These are phyloP conservation scores for Cutaneotrichosporon mucoides DNA, from an alignment of 1,284 basidiomycete species.

Conservation along the genomic window DNA sequence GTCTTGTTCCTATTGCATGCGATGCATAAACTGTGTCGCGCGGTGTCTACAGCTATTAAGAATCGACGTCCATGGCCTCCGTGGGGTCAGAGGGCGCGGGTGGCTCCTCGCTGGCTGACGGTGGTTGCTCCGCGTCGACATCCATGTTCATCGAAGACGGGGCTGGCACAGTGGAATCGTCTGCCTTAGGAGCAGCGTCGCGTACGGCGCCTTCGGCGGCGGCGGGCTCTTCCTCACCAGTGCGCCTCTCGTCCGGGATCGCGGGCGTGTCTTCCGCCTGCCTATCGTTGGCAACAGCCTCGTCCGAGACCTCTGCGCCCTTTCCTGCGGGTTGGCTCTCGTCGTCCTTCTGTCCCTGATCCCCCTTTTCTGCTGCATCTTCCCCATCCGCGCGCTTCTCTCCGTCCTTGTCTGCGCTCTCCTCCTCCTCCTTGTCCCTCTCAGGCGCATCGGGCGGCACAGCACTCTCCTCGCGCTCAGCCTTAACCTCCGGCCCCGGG, in stretches of 20 bases:
- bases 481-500: slow-evolving; percentile 1
- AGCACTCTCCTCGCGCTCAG: neutral
- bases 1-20: slow-evolving; percentile 1
- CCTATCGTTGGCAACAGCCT: neutral
- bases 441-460: neutral
- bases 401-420: neutral
- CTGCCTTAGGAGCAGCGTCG: neutral
- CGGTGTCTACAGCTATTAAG: neutral
- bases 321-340: slow-evolving; percentile 31
- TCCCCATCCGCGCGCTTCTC: slow-evolving; percentile 1
- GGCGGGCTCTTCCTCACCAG: neutral
- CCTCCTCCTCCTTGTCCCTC: neutral
- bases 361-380: neutral
- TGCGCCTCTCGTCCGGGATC: neutral
- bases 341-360: slow-evolving; percentile 29
- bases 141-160: too few relatives aligned
- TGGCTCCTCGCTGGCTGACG: too few relatives aligned
- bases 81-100: neutral
- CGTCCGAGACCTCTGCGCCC: too few relatives aligned
- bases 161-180: too few relatives aligned
- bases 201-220: neutral
- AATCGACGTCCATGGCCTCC: slow-evolving; percentile 13
- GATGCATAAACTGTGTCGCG: slow-evolving; percentile 8
- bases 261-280: too few relatives aligned
- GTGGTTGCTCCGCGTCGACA: too few relatives aligned